Evolutionary conservation across 2,329 filamentous ascomycete species (phyloP).

Genomic region (Aureobasidium sp.): DNA sequence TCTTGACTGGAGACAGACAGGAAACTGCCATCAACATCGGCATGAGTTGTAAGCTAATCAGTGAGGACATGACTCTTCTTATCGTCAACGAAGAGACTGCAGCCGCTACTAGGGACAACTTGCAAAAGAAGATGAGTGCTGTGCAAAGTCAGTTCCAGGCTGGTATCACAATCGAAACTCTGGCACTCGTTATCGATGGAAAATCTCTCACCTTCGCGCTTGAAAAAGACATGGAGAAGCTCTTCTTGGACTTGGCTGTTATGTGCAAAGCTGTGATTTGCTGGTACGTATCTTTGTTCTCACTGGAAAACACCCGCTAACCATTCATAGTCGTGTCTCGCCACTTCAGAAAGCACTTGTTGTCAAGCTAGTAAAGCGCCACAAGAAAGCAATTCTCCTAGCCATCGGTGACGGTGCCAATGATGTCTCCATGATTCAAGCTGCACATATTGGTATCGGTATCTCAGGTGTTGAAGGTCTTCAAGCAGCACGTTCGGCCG

Average conservation of each 20-base stretch:
- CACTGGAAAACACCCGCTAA: neutral
- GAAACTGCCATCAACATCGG: constrained; percentile 99
- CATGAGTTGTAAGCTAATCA: constrained; percentile 98
- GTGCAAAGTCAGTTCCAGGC: constrained; percentile 75
- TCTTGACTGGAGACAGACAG: constrained; percentile 92
- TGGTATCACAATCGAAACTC: constrained; percentile 71
- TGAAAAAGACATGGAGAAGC: constrained; percentile 86
- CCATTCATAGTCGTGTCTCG: constrained; percentile 67
- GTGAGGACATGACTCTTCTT: constrained; percentile 95
- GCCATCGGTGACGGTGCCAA: constrained; percentile 97
- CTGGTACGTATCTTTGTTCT: constrained; percentile 42
- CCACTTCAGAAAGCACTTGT: constrained; percentile 95
- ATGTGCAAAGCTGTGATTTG: constrained; percentile 99
- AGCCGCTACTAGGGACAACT: constrained; percentile 72
- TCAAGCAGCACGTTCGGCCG: constrained; percentile 89
- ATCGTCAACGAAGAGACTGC: constrained; percentile 90
- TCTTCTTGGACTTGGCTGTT: constrained; percentile 86
- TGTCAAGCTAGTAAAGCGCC: constrained; percentile 95
- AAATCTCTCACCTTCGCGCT: constrained; percentile 90
- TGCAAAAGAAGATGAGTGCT: constrained; percentile 88
- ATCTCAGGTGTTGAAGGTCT: constrained; percentile 97
- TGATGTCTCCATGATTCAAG: constrained; percentile 99
- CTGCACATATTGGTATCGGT: constrained; percentile 93
- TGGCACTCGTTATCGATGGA: constrained; percentile 92
- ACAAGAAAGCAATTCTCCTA: constrained; percentile 82